Base-by-base conservation (phyloP, 106 monocot genomes). In the Cymbidium sinense region DNA sequence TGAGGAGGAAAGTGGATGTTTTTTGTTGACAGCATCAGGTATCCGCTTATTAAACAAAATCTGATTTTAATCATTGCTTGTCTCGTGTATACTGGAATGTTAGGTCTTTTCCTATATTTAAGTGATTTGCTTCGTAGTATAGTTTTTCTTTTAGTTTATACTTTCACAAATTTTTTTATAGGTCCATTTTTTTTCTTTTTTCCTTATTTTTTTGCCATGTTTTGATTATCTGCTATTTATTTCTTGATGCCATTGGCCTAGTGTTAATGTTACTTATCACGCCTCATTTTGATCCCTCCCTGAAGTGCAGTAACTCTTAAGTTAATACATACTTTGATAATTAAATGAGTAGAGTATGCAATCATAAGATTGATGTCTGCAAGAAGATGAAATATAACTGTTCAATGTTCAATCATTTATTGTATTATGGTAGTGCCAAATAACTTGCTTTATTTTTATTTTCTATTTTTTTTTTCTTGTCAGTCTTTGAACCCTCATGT, bases 1-100 rank as follows among this genome's bases (percentile, higher is more conserved):
- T 84, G 85, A 77, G 50, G 83, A 86, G 39, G 77, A 73, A 28
- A 74, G 77, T 12, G 86, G 81, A 7, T 82, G 77, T 37, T 90
- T 82, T 61, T 55, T 67, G 23, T 75, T 98, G 64, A 84, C 92
- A 28, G 80, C 78, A 69, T 84, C 96, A 92, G 96, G 96, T 79
- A 44, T 74, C 4, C 12, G 20, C 28, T 44, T 19, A 8, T 3
- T 47, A 58, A 29, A 20, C 71, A 36, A 33, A 39, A 36, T 71
- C 1, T 1, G 44, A 44, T 21, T 9, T 25, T 35, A 29, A 25
- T 41, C 28, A 27, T 41, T 43, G 39, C 43, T 73, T 80, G 11
- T 74, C 27, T 25, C 47, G 44, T 28, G 15, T 47, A 74, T 11
- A 19, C 71, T 39, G 6, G 19, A 39, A 71, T 13, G 47, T 12